A percentile compares a stretch with the other conserved stretches of the same genome.
These are phyloP conservation scores for Hypoxylon lienhwacheense DNA, from an alignment of 495 filamentous ascomycete species.

Conservation along the genomic window DNA sequence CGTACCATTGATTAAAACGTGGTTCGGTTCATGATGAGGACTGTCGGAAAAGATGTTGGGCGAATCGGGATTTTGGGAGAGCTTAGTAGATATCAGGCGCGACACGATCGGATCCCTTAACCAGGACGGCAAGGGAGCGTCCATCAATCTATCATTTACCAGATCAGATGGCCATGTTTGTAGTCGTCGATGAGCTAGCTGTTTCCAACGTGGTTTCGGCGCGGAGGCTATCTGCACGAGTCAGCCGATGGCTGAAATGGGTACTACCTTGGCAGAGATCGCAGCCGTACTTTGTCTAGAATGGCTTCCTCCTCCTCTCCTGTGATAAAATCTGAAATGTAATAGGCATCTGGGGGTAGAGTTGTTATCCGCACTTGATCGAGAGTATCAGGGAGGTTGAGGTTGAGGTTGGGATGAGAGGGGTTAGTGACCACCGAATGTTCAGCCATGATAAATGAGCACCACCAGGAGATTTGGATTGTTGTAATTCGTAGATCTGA, in stretches of 20 bases:
- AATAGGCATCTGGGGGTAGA: slow-evolving; percentile 73
- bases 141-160: slow-evolving; percentile 70
- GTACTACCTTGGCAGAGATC: background rate
- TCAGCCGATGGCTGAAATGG: slow-evolving; percentile 2
- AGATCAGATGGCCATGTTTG: slow-evolving; percentile 89
- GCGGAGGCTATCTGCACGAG: slow-evolving; percentile 53
- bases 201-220: slow-evolving; percentile 80
- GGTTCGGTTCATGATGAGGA: slow-evolving; percentile 79
- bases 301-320: slow-evolving; percentile 71
- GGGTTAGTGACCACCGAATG: background rate
- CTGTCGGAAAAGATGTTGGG: slow-evolving; percentile 65
- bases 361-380: slow-evolving; percentile 56
- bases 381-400: slow-evolving; percentile 47
- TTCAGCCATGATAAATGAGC: slow-evolving; percentile 18
- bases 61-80: slow-evolving; percentile 33
- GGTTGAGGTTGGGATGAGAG: slow-evolving; percentile 27
- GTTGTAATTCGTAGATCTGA: slow-evolving; percentile 16
- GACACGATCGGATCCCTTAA: slow-evolving; percentile 69
- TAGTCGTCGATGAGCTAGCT: slow-evolving; percentile 80
- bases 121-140: slow-evolving; percentile 75
- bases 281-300: slow-evolving; percentile 62
- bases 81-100: slow-evolving; percentile 60
- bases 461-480: slow-evolving; percentile 9
- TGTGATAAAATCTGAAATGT: slow-evolving; percentile 85
- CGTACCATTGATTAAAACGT: slow-evolving; percentile 77